A percentile compares a stretch with the other conserved stretches of the same genome.
These are phyloP conservation scores for Aspergillus saccharolyticus DNA, from an alignment of 495 filamentous ascomycete species.

Conservation along the genomic window DNA sequence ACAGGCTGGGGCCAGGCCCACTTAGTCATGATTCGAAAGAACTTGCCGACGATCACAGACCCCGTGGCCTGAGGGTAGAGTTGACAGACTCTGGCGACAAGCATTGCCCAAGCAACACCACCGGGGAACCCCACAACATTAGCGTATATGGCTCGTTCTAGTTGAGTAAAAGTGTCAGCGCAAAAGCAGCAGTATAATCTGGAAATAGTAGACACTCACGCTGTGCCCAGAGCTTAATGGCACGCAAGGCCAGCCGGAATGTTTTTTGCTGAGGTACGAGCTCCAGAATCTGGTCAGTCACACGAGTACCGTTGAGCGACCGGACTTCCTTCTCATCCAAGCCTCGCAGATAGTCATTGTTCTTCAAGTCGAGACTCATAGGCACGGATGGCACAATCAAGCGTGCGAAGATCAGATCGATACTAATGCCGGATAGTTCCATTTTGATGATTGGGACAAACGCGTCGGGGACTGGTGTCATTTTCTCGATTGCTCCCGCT, in stretches of 20 bases:
- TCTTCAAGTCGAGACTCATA: constrained; percentile 65
- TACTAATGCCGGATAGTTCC: constrained; percentile 80
- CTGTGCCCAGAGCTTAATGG: constrained; percentile 95
- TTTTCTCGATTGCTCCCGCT: constrained; percentile 71
- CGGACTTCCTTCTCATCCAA: constrained; percentile 80
- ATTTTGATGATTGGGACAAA: constrained; percentile 96
- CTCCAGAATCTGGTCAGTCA: constrained; percentile 84
- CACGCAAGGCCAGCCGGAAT: constrained; percentile 80
- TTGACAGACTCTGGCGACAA: constrained; percentile 93
- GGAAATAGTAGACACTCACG: constrained; percentile 40
- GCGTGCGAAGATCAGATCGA: constrained; percentile 90
- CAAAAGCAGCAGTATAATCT: background rate
- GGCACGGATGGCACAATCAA: constrained; percentile 68
- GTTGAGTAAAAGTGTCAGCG: constrained; percentile 8
- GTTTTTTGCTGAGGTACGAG: constrained; percentile 84
- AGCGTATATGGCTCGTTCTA: constrained; percentile 80
- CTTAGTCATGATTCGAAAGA: constrained; percentile 83
- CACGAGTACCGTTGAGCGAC: constrained; percentile 87
- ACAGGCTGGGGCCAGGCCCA: constrained; percentile 96
- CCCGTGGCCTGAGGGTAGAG: constrained; percentile 91
- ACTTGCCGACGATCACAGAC: constrained; percentile 80
- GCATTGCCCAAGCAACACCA: constrained; percentile 96
- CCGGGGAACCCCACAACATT: constrained; percentile 96
- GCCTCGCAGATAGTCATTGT: constrained; percentile 78
- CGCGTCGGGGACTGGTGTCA: constrained; percentile 81